phyloP scores from a whole-genome alignment of 2,329 filamentous ascomycete species.

The Clarireedia paspali region DNA sequence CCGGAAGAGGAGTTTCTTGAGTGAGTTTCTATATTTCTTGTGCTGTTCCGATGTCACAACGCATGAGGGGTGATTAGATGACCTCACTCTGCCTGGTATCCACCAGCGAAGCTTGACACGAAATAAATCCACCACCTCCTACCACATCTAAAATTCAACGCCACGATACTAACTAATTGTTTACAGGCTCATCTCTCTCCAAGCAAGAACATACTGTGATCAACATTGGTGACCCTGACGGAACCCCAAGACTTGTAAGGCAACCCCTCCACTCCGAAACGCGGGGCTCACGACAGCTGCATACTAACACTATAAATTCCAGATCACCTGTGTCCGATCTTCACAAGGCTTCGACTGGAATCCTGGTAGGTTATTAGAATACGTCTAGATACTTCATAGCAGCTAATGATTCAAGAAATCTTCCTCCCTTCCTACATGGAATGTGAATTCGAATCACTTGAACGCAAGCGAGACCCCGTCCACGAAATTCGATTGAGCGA shows the following conservation, averaged over 20 bases:
- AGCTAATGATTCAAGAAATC: slow-evolving; percentile 47
- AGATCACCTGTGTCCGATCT: slow-evolving; percentile 75
- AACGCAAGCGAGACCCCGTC: slow-evolving; percentile 68
- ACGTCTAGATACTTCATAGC: background rate
- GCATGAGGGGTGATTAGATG: background rate
- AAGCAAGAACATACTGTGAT: slow-evolving; percentile 74
- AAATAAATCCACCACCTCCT: background rate
- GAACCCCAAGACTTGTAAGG: slow-evolving; percentile 63
- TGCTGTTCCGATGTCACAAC: background rate
- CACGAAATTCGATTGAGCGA: slow-evolving; percentile 72
- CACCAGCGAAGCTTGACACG: slow-evolving; percentile 3
- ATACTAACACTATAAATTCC: slow-evolving; percentile 12
- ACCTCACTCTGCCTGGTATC: too few species aligned
- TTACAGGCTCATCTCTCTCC: slow-evolving; percentile 60
- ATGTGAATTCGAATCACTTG: slow-evolving; percentile 66
- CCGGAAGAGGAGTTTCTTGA: slow-evolving; percentile 54
- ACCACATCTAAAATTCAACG: slow-evolving; percentile 24
- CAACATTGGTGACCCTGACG: slow-evolving; percentile 68
- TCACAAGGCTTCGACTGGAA: slow-evolving; percentile 81
- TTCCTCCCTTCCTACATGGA: slow-evolving; percentile 74
- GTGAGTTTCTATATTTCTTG: slow-evolving; percentile 35
- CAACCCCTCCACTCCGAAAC: background rate
- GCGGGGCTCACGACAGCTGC: slow-evolving; percentile 2
- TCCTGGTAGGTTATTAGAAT: slow-evolving; percentile 45
- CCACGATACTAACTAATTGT: background rate